Evolutionary conservation across 139 green algal species (phyloP).

Genomic region (Micractinium sp.): DNA sequence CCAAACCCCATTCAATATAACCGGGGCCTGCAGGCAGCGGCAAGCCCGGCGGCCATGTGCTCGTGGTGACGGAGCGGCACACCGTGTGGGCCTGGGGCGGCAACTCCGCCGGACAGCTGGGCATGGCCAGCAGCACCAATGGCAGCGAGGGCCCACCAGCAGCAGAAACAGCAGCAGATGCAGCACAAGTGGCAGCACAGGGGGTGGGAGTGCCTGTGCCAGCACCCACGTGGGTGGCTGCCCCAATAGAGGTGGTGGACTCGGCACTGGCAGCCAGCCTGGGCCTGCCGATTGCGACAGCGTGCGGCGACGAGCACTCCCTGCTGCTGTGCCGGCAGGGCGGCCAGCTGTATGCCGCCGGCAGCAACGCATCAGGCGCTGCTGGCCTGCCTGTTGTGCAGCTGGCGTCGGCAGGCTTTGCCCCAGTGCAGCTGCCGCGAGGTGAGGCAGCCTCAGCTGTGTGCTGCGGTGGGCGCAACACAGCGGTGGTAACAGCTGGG

Average conservation of each 20-base stretch:
- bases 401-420: background rate
- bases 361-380: slow-evolving; percentile 5
- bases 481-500: background rate
- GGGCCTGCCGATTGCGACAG: background rate
- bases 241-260: slow-evolving; percentile 3
- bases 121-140: slow-evolving; percentile 7
- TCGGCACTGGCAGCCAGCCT: background rate
- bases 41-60: slow-evolving; percentile 16
- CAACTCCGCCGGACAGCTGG: slow-evolving; percentile 29
- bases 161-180: background rate
- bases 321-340: background rate
- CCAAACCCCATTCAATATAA: no score
- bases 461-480: background rate
- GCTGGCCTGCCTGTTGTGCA: slow-evolving; percentile 9
- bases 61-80: slow-evolving; percentile 27
- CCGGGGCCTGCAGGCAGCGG: slow-evolving; percentile 5
- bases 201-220: background rate
- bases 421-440: background rate
- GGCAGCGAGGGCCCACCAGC: background rate
- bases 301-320: slow-evolving; percentile 21
- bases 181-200: background rate
- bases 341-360: background rate
- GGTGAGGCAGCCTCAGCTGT: background rate
- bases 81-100: slow-evolving; percentile 37
- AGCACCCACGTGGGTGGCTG: background rate